Base-by-base conservation (phyloP, 73 alveolate species). In the Paramecium sexaurelia region DNA sequence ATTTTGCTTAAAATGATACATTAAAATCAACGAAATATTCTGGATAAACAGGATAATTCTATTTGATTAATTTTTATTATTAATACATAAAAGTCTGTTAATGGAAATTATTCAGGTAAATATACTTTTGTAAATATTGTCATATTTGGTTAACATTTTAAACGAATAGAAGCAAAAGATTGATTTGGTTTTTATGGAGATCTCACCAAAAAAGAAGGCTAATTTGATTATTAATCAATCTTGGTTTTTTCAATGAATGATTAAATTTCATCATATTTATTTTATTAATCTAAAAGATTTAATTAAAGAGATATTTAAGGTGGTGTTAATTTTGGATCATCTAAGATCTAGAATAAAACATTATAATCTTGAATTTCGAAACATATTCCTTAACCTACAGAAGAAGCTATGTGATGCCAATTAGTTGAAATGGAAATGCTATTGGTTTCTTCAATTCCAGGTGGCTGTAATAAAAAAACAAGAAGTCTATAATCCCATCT, bases 21-120 rank as follows among this genome's bases (percentile, higher is more conserved):
- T 26, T 41, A 22, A 78, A 78, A 78, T 78, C 90, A 17, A 78
- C 55, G 41, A 37, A 78, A 78, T 78, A 78, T 20, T 78, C 90
- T 8, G 90, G 90, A 17, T 41, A 78, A 22, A 75, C 45, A 20
- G 90, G 90, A 78, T 78, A 78, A 41, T 78, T 78, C 90, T 78
- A 41, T 36, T 27, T 32, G 0, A 8, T 36, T 9, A 15, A 73
- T 13, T 36, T 6, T 15, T 45, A 35, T 7, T 43, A 17, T n/a
- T 15, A 32, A 73, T 73, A 73, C 87, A 10, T 27, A 6, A 17
- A 78, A 78, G 41, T 78, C 90, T 17, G 26, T n/a, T 2, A 78
- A 40, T 15, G 90, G 90, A 17, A 22, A 78, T 41, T 24, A 19
- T 45, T 78, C 90, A 1, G 90, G 90, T 8, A 78, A 43, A 78